Evolutionary conservation across 352 stramenopile genomes (phyloP).

Genomic region (Phytophthora kernoviae): DNA sequence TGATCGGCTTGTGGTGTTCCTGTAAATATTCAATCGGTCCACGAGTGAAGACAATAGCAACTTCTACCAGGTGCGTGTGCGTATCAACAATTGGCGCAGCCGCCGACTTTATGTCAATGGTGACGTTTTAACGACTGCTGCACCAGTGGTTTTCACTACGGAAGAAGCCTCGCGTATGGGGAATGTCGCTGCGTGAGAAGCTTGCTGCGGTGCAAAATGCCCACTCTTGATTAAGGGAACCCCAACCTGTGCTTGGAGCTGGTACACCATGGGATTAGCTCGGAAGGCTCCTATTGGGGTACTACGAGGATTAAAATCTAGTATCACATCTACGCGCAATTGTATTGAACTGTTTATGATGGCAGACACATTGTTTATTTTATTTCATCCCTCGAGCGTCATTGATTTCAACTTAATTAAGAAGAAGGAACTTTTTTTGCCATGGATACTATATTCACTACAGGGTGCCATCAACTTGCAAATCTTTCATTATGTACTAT

Average conservation of each 20-base stretch:
- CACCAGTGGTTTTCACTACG: conserved; percentile 23
- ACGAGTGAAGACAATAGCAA: too few relatives aligned
- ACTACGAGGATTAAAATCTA: neutral
- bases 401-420: too few relatives aligned
- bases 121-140: conserved; percentile 41
- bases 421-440: too few relatives aligned
- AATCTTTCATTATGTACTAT: too few relatives aligned
- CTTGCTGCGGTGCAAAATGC: conserved; percentile 24
- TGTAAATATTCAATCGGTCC: conserved; percentile 50
- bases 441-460: too few relatives aligned
- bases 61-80: conserved; percentile 49
- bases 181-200: conserved; percentile 49
- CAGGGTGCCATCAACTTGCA: too few relatives aligned
- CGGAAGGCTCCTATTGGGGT: neutral
- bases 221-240: conserved; percentile 5
- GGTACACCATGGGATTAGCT: too few relatives aligned
- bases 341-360: too few relatives aligned
- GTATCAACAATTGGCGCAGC: conserved; percentile 49
- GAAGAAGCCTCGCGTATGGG: conserved; percentile 38
- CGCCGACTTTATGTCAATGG: conserved; percentile 50
- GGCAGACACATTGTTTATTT: too few relatives aligned
- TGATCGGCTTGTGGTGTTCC: conserved; percentile 48
- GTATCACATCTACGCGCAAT: neutral
- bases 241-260: conserved; percentile 4
- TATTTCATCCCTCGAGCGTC: too few relatives aligned